A percentile compares a stretch with the other conserved stretches of the same genome.
These are phyloP conservation scores for Phellopilus nigrolimitatus DNA, from an alignment of 1,284 basidiomycete genomes.

Conservation along the genomic window DNA sequence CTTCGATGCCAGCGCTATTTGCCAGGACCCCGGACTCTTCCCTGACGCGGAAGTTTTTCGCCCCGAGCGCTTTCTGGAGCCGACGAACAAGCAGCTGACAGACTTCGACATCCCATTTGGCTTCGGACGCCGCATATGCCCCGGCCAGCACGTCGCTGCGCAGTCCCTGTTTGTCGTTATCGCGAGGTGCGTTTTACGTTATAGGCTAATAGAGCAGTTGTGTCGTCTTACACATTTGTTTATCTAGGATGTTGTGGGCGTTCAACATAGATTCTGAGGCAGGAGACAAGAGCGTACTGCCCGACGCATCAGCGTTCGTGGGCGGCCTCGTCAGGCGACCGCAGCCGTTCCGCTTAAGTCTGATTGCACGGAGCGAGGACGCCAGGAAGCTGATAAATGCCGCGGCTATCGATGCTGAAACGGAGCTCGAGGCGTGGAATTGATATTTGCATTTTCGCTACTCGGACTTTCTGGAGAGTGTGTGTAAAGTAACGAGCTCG, in stretches of 20 bases:
- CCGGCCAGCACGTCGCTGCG: conserved; percentile 12
- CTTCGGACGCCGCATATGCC: conserved; percentile 22
- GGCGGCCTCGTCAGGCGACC: background rate
- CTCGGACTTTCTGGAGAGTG: no score
- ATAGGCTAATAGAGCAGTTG: background rate
- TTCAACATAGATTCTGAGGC: conserved; percentile 6
- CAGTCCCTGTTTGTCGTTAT: conserved; percentile 18
- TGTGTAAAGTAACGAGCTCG: no score
- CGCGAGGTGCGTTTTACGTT: conserved; percentile 10
- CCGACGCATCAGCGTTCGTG: conserved; percentile 1
- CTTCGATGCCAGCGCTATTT: conserved; percentile 16
- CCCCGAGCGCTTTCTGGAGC: conserved; percentile 20
- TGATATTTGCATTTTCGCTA: no score
- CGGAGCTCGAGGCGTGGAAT: conserved; percentile 4
- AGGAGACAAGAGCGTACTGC: background rate
- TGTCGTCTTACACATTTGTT: background rate
- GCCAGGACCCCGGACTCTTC: conserved; percentile 18
- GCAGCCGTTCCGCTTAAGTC: background rate
- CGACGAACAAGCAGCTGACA: conserved; percentile 12
- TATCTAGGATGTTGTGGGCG: conserved; percentile 3
- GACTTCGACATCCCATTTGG: conserved; percentile 22
- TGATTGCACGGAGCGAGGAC: background rate
- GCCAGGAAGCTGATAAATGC: background rate
- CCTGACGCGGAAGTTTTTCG: conserved; percentile 17
- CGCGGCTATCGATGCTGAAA: conserved; percentile 1